Evolutionary conservation across 345 rosid species (phyloP), one percentile per base, ranked within the genome.

Genomic region (Brassica nigra): DNA sequence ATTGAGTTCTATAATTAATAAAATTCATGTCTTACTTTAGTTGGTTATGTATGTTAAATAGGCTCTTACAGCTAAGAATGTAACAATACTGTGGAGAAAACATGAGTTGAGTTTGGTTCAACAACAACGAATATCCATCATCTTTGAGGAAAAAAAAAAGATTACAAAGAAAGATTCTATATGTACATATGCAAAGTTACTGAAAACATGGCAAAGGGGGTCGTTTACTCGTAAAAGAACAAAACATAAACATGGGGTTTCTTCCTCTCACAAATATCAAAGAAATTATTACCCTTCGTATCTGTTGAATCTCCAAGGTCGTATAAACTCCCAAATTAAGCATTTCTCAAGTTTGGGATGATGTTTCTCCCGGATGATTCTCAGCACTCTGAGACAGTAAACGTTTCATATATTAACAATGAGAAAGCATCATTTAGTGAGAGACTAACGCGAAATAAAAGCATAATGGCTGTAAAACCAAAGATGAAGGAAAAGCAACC

Each of bases 321-420:
- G 57, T n/a, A 34, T 34, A 52, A 52, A 52, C 18, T 47, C 54
- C 34, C 54, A 52, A n/a, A 5, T 16, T 54, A 15, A 54, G 7
- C 27, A 54, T 6, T 16, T 54, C 7, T 54, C 59, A 54, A 71
- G 76, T 29, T 15, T 9, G 27, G 15, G 75, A 68, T 34, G 70
- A 67, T 61, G 82, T 67, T 74, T 79, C 82, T 47, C 78, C 82
- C 52, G 44, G 27, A 73, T 47, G 64, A 31, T 73, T 33, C 15
- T 74, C 78, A 47, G 31, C 64, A 59, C 23, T n/a, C 82, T 79
- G 74, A 73, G 58, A 61, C 2, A 0, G 33, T 67, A 29, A 73
- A 72, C 23, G 65, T 23, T 67, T 58, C 42, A 1, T 62, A 66
- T 36, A 68, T 78, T 55, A 65, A 34, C 18, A 52, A 37, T 15